Base-by-base conservation (phyloP, 1,284 basidiomycete species). In the Bjerkandera adusta region DNA sequence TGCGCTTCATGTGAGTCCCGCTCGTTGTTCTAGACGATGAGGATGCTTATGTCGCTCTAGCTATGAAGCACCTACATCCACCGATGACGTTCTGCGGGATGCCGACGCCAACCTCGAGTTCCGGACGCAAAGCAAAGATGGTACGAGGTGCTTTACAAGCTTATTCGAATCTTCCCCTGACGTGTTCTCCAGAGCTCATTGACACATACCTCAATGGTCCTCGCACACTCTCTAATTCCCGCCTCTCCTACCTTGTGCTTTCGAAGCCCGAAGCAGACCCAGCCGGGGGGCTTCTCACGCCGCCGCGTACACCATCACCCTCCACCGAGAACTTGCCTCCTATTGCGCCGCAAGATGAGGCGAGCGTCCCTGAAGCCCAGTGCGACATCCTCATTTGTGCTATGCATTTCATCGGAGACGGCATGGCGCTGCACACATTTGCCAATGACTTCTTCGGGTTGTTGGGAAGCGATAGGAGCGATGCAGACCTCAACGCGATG, bases 321-420 rank as follows among this genome's bases (percentile, higher is more conserved):
- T 39, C 25, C 21, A 13, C 7, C 20, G 26, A 32, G 25, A 34
- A 21, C 18, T 13, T 29, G 25, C 12, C 12, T 27, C n/a, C 29
- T 8, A 16, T 16, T n/a, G 34, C 35, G n/a, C 8, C 8, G 13
- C 27, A 12, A 10, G 40, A 26, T 32, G 26, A 33, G 21, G n/a
- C 34, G 22, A 36, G 42, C 15, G 29, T 46, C 22, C 27, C 18
- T 10, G 54, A 53, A 1, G 63, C 30, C 11, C 51, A 74, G 32
- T 80, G 70, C 56, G 76, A 87, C 57, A 60, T 85, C 40, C 63
- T 86, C 40, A 73, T 90, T 25, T 81, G 81, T 56, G 81, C 84
- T 3, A 76, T 83, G 8, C 87, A 89, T 57, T 89, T 81, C 62
- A 62, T 89, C 32, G 86, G 85, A 7, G 88, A 91, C 59, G 86